Base-by-base conservation (phyloP, 2,329 filamentous ascomycete species). In the Lachnellula willkommii region DNA sequence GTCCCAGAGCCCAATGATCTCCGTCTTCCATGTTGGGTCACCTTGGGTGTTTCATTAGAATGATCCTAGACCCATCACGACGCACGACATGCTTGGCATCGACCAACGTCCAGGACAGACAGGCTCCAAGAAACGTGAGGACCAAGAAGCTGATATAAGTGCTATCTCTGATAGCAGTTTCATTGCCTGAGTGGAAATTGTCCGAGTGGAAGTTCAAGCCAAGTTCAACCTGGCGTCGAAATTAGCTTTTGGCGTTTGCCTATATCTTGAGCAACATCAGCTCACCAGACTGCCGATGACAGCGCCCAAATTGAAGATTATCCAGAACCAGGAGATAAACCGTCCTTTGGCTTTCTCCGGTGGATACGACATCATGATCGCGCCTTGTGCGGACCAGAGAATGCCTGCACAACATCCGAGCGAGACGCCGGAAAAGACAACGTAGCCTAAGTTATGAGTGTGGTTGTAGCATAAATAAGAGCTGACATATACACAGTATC, bases 271-370 rank as follows among this genome's bases (percentile, higher is more conserved):
- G 26, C 5, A 26, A 66, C 71, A 60, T 64, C 5, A 36, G 66
- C 71, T 61, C 63, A 76, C 73, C 63, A 84, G 72, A 66, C 85
- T 84, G 60, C 91, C 91, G 70, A 96, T 89, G 58, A 95, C 90
- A 66, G 85, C 90, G 64, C 91, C 91, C 53, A 91, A 72, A 72
- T 95, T 95, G 79, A 95, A 96, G 66, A 96, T 94, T 72, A 91
- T 85, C 91, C 91, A 96, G 75, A 95, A 95, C 75, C 84, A 85
- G 56, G 88, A 88, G 70, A 96, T 94, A 70, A 90, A 95, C 56
- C 85, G 85, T 45, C 91, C 91, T 78, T 95, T 95, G 60, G 83
- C 81, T 37, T 82, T 71, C 73, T 95, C 91, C 11, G 81, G 77
- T 2, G 90, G 90, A 71, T 95, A 95, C 50, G 88, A 83, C 84